Percentiles rank a stretch among this genome's conserved stretches.
Conservation (phyloP, 1,139 yeast genomes). For the Saccharomyces hybrid region DNA sequence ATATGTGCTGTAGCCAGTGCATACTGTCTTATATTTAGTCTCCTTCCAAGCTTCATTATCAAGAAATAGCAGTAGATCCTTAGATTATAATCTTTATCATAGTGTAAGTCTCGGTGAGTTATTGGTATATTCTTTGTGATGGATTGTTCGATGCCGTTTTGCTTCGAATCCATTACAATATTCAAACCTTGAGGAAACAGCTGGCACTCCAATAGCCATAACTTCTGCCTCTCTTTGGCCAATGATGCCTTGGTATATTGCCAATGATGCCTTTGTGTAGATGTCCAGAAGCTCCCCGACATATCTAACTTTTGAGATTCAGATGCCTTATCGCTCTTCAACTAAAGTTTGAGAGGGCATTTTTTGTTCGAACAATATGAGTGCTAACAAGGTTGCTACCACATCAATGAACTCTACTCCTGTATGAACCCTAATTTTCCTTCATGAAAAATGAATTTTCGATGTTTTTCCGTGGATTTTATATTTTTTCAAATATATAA, state of each 20-base stretch:
- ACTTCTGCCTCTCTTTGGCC: slow-evolving; percentile 34
- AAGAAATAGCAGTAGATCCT: slow-evolving; percentile 63
- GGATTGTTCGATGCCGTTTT: slow-evolving; percentile 12
- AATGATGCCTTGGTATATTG: slow-evolving; percentile 47
- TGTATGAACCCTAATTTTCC: slow-evolving; percentile 1
- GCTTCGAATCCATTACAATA: slow-evolving; percentile 26
- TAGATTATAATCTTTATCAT: slow-evolving; percentile 49
- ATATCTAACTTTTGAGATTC: slow-evolving; percentile 22
- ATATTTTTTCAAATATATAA: not conserved
- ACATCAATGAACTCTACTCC: not conserved
- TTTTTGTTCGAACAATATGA: not conserved
- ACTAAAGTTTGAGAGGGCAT: not conserved
- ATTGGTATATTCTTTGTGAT: slow-evolving; percentile 37
- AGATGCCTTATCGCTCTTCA: not conserved
- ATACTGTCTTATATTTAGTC: slow-evolving; percentile 70
- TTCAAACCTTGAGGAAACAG: slow-evolving; percentile 30
- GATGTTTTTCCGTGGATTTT: not conserved
- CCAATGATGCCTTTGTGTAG: slow-evolving; percentile 60
- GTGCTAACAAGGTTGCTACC: not conserved
- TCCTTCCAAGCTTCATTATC: slow-evolving; percentile 67
- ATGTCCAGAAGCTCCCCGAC: slow-evolving; percentile 65
- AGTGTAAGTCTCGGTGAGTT: slow-evolving; percentile 39
- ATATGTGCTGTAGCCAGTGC: slow-evolving; percentile 87
- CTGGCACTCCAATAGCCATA: slow-evolving; percentile 34
- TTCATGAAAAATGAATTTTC: slow-evolving; percentile 1